phyloP scores from a whole-genome alignment of 2,329 filamentous ascomycete species.

The Sarocladium strictum region DNA sequence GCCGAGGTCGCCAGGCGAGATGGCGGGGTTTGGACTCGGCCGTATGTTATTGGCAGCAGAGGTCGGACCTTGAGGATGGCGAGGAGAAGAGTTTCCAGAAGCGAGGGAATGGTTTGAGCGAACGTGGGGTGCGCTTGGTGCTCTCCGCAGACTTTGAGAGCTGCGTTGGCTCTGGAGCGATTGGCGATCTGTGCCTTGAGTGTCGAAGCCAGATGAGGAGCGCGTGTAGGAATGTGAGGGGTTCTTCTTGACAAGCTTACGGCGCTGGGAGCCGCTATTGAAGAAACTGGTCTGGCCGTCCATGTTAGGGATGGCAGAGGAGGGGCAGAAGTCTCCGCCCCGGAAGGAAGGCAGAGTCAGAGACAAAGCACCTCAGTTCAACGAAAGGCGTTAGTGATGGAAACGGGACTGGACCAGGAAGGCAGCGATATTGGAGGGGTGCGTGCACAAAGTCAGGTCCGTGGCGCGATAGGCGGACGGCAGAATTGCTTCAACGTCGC shows the following conservation, averaged over 20 bases:
- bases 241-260: slow-evolving; percentile 58
- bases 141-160: slow-evolving; percentile 55
- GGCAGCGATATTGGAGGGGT: slow-evolving; percentile 7
- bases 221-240: slow-evolving; percentile 42
- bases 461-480: neutral
- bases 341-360: slow-evolving; percentile 7
- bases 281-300: slow-evolving; percentile 36
- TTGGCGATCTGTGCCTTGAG: slow-evolving; percentile 42
- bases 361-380: slow-evolving; percentile 6
- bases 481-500: neutral
- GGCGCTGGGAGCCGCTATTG: slow-evolving; percentile 47
- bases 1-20: slow-evolving; percentile 10
- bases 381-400: neutral
- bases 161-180: slow-evolving; percentile 58
- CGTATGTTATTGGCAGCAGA: slow-evolving; percentile 11
- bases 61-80: slow-evolving; percentile 31
- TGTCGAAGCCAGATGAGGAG: slow-evolving; percentile 45
- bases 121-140: slow-evolving; percentile 52
- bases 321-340: slow-evolving; percentile 8
- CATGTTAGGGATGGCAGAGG: slow-evolving; percentile 32
- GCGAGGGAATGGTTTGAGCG: slow-evolving; percentile 41
- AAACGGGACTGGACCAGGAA: neutral
- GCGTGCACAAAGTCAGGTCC: slow-evolving; percentile 1
- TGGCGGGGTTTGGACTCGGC: slow-evolving; percentile 5
- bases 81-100: slow-evolving; percentile 44